Evolutionary conservation across 2,329 filamentous ascomycete species (phyloP), one percentile per base, ranked within the genome.

Genomic region (Penicillium sp.): DNA sequence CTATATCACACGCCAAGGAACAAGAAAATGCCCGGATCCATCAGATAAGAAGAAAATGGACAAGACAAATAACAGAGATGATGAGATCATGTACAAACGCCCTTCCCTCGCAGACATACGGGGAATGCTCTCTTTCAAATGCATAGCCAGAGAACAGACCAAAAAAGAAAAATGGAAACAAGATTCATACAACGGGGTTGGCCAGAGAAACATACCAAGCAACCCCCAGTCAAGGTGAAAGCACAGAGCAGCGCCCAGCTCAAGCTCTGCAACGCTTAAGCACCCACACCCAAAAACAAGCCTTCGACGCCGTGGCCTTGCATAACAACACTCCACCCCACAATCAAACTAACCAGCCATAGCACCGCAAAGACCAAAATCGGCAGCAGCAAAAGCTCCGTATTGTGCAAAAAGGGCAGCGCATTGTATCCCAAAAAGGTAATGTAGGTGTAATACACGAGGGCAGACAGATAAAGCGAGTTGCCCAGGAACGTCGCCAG

Each of bases 371-470:
- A 82, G 1, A 85, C 77, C n/a, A 85, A 77, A 49, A 88, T 83
- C 0, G 87, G 87, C 13, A 85, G 77, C 35, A 89, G 79, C 14
- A 89, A 78, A 3, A 89, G 80, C 70, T 89, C 86, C 1, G 87
- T 89, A 64, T 89, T 86, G 69, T 87, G 84, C 24, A 89, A 74
- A 70, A 89, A 89, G 0, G 87, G 87, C 16, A 89, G 77, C 24
- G 86, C 86, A 66, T 89, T 89, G 73, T 89, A 89, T 36, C 87
- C 87, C 44, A 89, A 77, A 71, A 89, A 89, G 9, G 84, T 87
- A 67, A 89, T 87, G 64, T 89, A 83, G 69, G 85, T 86, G 74
- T 89, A 89, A 75, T 89, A 89, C 31, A 82, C 81, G 53, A 88
- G 75, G 0, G 86, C 87, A 39, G 86, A 78, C n/a, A 89, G 79